Base-by-base conservation (phyloP, 345 rosid species). In the Balakata baccata region DNA sequence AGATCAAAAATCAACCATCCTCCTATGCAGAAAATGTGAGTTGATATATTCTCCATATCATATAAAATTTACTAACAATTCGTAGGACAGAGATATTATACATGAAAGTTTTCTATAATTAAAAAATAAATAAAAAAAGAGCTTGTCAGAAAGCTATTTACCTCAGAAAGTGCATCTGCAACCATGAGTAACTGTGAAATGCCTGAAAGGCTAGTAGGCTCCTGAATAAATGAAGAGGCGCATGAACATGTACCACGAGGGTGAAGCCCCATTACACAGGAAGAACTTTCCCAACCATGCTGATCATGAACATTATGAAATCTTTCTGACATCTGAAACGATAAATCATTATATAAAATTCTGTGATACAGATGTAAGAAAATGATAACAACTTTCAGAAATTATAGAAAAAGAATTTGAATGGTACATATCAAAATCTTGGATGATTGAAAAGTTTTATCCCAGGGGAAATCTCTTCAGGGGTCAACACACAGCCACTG, bases 141-240 rank as follows among this genome's bases (percentile, higher is more conserved):
- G 59, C 22, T 6, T 20, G 29, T 46, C 16, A 34, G 25, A 58
- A 63, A 18, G 63, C 13, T 13, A 9, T 17, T 71, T 71, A 77
- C 80, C 75, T 77, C 80, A 71, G 57, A 65, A 71, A 77, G 80
- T 56, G 80, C 71, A 70, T 66, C 80, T 22, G 75, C 65, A 60
- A 77, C 71, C 67, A 77, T 23, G 59, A 66, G 14, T 46, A 77
- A 59, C n/a, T 71, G 75, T 4, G 80, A 71, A 71, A 77, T 47
- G 25, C 45, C 60, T 64, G 45, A 8, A 37, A 47, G 60, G 53
- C 66, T 34, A 59, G 38, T 39, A 41, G 80, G 18, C 43, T 58
- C 72, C 46, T 47, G 75, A 56, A 8, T 25, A 22, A n/a, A 57
- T 8, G 64, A 58, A 66, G 68, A 25, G 54, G 37, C 66, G 41